Conservation (phyloP, 345 rosid genomes). For the Syzygium grande region DNA sequence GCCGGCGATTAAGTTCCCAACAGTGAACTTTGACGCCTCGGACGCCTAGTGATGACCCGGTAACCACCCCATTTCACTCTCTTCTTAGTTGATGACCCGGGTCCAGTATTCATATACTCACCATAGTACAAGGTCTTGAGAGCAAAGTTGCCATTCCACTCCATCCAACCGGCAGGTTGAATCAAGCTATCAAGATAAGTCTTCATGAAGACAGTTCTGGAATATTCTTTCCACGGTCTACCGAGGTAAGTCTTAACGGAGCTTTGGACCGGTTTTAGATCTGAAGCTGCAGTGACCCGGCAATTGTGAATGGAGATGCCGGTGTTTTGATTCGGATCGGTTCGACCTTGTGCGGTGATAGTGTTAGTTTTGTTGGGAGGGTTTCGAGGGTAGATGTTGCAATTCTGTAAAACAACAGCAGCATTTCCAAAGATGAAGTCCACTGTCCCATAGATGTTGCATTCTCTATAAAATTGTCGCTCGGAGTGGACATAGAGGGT, state of each 20-base stretch:
- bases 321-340: constrained; percentile 47
- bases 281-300: constrained; percentile 28
- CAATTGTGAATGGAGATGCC: constrained; percentile 51
- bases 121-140: constrained; percentile 41
- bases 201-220: constrained; percentile 29
- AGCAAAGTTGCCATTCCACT: constrained; percentile 41
- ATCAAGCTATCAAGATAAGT: constrained; percentile 35
- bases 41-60: constrained; percentile 22
- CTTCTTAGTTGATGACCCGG: constrained; percentile 25
- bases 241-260: constrained; percentile 42
- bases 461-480: constrained; percentile 49
- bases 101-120: constrained; percentile 35
- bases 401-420: constrained; percentile 36
- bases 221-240: constrained; percentile 39
- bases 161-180: constrained; percentile 40
- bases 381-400: constrained; percentile 34
- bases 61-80: constrained; percentile 45
- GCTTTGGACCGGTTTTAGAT: constrained; percentile 28
- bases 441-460: constrained; percentile 45
- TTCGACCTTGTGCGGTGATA: constrained; percentile 38
- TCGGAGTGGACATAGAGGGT: constrained; percentile 52
- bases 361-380: constrained; percentile 35
- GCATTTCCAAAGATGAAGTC: constrained; percentile 64
- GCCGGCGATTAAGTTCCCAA: constrained; percentile 30
- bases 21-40: constrained; percentile 34